Percentiles rank a stretch among this genome's conserved stretches.
Conservation (phyloP, 2,329 filamentous ascomycete genomes). For the Trichophyton rubrum region DNA sequence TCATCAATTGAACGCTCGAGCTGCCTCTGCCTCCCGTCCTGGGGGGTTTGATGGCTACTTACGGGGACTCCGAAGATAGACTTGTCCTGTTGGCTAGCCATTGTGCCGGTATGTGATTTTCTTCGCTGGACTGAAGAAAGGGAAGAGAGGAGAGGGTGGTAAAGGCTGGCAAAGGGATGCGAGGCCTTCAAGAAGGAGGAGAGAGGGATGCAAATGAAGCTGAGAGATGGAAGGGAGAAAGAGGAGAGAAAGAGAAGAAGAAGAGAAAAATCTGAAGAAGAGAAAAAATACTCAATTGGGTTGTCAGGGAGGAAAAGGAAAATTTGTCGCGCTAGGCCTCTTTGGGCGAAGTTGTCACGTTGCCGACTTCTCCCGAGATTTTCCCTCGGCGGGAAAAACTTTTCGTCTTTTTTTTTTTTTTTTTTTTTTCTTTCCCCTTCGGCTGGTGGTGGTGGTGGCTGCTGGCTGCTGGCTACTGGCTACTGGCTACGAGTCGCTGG, state of each 20-base stretch:
- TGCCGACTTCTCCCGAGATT: constrained; percentile 14
- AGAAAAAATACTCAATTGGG: constrained; percentile 14
- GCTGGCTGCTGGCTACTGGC: too few relatives aligned
- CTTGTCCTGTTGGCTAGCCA: constrained; percentile 42
- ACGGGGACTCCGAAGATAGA: constrained; percentile 42
- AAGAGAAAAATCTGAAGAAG: constrained; percentile 23
- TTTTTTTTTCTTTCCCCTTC: neutral
- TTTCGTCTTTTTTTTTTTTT: neutral
- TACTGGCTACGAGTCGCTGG: too few relatives aligned
- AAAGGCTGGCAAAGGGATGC: constrained; percentile 17
- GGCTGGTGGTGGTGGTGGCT: too few relatives aligned
- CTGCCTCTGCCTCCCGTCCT: neutral
- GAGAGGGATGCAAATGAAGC: constrained; percentile 21
- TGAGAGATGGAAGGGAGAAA: constrained; percentile 24
- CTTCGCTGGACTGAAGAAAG: constrained; percentile 17
- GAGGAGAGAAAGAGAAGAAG: constrained; percentile 21
- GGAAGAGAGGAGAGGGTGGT: constrained; percentile 26
- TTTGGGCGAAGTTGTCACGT: constrained; percentile 8
- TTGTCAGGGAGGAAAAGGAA: constrained; percentile 9
- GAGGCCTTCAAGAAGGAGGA: constrained; percentile 13
- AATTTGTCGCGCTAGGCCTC: constrained; percentile 12
- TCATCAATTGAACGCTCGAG: neutral
- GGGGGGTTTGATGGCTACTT: constrained; percentile 19
- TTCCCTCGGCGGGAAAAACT: neutral
- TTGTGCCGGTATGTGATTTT: constrained; percentile 27